Evolutionary conservation across 2,329 filamentous ascomycete species (phyloP).

Genomic region (Stagonosporopsis cucurbitacearum): DNA sequence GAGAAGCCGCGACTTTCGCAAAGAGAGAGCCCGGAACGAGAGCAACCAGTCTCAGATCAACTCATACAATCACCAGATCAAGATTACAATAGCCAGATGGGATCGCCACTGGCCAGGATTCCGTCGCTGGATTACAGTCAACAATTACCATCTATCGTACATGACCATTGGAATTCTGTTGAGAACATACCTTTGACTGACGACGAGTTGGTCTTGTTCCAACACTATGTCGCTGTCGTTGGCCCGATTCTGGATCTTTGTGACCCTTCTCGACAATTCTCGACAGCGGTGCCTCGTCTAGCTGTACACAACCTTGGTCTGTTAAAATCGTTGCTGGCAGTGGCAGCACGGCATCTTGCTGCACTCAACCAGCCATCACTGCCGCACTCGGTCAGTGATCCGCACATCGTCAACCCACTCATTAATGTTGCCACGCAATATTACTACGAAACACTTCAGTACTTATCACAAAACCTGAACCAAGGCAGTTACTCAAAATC

Average conservation of each 20-base stretch:
- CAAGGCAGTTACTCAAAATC: constrained; percentile 65
- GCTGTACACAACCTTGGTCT: constrained; percentile 62
- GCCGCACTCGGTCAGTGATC: constrained; percentile 15
- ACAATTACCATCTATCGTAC: constrained; percentile 13
- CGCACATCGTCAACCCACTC: constrained; percentile 36
- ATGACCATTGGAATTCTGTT: constrained; percentile 37
- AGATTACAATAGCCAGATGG: constrained; percentile 5
- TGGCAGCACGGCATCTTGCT: constrained; percentile 61
- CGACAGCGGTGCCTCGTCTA: constrained; percentile 41
- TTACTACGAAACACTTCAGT: constrained; percentile 68
- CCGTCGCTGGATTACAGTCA: constrained; percentile 11
- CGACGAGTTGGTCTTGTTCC: constrained; percentile 49
- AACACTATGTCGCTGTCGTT: constrained; percentile 48
- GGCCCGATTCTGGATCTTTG: constrained; percentile 54
- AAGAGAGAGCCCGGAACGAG: constrained; percentile 33
- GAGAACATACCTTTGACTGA: constrained; percentile 39
- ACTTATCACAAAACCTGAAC: constrained; percentile 65
- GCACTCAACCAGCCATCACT: constrained; percentile 42
- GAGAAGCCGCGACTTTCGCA: constrained; percentile 35
- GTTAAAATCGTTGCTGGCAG: constrained; percentile 64
- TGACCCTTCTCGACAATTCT: constrained; percentile 51
- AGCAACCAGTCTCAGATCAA: constrained; percentile 23
- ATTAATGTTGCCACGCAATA: constrained; percentile 57
- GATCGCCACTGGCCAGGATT: neutral
- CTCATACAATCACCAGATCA: constrained; percentile 20